Evolutionary conservation across 108 stramenopile species (phyloP), one percentile per base, ranked within the genome.

Genomic region (Pseudonitzschia multiseries): DNA sequence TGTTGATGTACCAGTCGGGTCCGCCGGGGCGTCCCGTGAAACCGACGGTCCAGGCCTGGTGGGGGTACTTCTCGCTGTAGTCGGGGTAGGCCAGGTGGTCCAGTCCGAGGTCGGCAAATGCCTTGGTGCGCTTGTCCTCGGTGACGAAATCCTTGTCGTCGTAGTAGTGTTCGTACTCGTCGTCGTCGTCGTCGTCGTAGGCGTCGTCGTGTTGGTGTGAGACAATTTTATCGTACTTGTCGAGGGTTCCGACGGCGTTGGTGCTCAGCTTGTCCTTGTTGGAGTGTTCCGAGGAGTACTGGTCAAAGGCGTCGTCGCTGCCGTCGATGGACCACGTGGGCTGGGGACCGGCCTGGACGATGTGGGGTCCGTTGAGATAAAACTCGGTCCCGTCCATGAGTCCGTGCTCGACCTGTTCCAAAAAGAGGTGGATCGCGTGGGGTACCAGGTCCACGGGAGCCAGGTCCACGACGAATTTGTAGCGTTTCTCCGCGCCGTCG

Each of bases 1-100:
- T 94, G 72, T 90, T 93, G 70, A 98, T 92, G 70, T 94, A 98
- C 72, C 93, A 95, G 53, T 94, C 94, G 0, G 96, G 93, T 28
- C 97, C 97, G 31, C 91, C 91, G 10, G 97, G 97, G 50, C 96
- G 75, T 2, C 93, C 92, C 0, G 93, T 87, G 66, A 88, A 90
- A 22, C 96, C 96, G 1, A 96, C 60, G 0, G 96, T 96, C 81
- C 82, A 92, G 62, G 78, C 76, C 3, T 42, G 32, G 74, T 96
- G 96, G 26, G 92, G 90, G 73, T 77, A 93, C 0, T 83, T 60
- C 2, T 52, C 26, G n/a, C 67, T 71, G 73, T 94, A 96, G 71
- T 96, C 96, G 33, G 94, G 93, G 71, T 87, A 96, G 12, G 86
- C 78, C 48, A 95, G 69, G 27, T 69, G 28, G 27, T 80, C 81